Evolutionary conservation across 495 filamentous ascomycete species (phyloP).

Genomic region (Trichoderma erinaceum): DNA sequence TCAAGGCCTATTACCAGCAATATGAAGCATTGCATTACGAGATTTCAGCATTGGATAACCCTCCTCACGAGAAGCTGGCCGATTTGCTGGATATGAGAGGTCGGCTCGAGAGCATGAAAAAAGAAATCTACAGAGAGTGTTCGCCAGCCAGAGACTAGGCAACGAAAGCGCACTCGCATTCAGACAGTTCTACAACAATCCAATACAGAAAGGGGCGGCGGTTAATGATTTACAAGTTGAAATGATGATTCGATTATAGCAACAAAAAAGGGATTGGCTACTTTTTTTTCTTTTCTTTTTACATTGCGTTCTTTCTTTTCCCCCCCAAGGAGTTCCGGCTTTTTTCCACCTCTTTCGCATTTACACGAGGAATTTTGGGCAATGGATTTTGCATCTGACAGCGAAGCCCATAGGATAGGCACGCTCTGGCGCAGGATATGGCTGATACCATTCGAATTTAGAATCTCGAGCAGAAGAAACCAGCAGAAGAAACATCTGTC

Average conservation of each 20-base stretch:
- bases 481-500: constrained; percentile 3
- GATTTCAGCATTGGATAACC: constrained; percentile 45
- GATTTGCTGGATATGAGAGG: constrained; percentile 56
- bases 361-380: constrained; percentile 9
- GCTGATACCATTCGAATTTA: constrained; percentile 14
- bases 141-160: constrained; percentile 5
- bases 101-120: constrained; percentile 56
- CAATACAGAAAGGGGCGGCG: not conserved
- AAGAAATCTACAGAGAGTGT: constrained; percentile 52
- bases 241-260: constrained; percentile 9
- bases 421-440: constrained; percentile 13
- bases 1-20: constrained; percentile 56
- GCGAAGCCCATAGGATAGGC: constrained; percentile 9
- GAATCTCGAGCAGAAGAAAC: not conserved
- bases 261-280: constrained; percentile 10
- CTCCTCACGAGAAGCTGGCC: constrained; percentile 50
- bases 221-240: constrained; percentile 5
- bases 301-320: not conserved
- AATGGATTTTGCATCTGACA: constrained; percentile 8
- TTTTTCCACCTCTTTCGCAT: not conserved
- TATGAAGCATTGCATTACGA: constrained; percentile 59
- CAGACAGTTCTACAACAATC: not conserved
- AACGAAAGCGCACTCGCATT: not conserved
- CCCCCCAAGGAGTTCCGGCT: not conserved
- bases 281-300: not conserved